Evolutionary conservation across 176 grass and related monocot species (phyloP), one percentile per base, ranked within the genome.

Genomic region (Phragmites australis): DNA sequence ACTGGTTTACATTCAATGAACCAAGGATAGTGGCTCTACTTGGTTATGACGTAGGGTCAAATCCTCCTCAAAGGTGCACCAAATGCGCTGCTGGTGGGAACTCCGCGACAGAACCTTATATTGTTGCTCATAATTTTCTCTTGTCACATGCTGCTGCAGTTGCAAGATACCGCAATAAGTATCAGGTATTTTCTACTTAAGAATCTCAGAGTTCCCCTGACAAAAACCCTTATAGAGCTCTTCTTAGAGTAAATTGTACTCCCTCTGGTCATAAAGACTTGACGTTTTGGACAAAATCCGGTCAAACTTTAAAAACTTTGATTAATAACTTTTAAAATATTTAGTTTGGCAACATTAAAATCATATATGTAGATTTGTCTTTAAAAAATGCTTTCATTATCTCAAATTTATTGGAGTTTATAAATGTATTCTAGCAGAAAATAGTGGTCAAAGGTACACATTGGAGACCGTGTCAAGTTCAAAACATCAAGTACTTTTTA

Each of bases 1-100:
- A 92, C 67, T 94, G 93, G 93, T 81, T 92, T 80, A 94, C 93
- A 67, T 82, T 94, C 52, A 94, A 94, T 62, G 93, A 94, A 56
- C 89, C 89, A 65, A 84, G 83, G 66, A 89, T 90, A 68, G 79
- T 88, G 30, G 21, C 89, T 3, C n/a, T 77, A 47, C 73, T 82
- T 82, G 93, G 93, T 60, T 94, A 92, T 72, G 86, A 89, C 7
- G 0, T 15, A 44, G 86, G 87, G 0, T 68, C 86, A 16, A 79
- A 70, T 81, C 91, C 91, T 75, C 91, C 91, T 65, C 63, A 86
- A 79, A 83, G 88, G 21, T 92, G 86, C 57, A 85, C 87, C 12
- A 45, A 68, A 68, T 88, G 80, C 1, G 71, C 87, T 12, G 87
- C 80, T 0, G 89, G 85, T 85, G 89, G 89, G 5, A 92, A 89